Evolutionary conservation across 2,329 filamentous ascomycete species (phyloP), one percentile per base, ranked within the genome.

Genomic region (Raffaelea albimanens): DNA sequence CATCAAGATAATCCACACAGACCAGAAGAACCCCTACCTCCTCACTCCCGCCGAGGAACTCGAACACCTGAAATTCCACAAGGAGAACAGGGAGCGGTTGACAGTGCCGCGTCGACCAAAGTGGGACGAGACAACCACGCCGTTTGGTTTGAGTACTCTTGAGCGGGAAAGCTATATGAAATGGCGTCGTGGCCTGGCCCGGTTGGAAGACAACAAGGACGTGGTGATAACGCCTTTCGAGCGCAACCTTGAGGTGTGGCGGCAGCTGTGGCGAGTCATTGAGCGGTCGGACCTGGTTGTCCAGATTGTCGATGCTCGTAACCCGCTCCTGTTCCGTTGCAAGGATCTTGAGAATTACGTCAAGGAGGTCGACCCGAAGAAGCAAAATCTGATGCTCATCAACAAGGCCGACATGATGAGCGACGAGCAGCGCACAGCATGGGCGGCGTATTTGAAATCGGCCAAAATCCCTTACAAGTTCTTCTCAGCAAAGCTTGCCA

Each of bases 361-460:
- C 58, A 94, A 95, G 67, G 88, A 94, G 57, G 85, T 97, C 22
- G 85, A 95, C 58, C 67, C 81, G 23, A 83, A 80, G 62, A 97
- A 98, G 72, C 78, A 89, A 62, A 98, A 97, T 63, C 61, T 98
- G 60, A 65, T 98, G 48, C 72, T 98, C 47, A 91, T 98, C 61
- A 98, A 98, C 74, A 98, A 98, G 73, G 90, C 93, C 41, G 93
- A 98, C 67, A 96, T 98, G 93, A 90, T 98, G 87, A 95, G 90
- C 2, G 65, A 81, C 43, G 80, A 80, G 58, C 94, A 98, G 68
- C 75, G 93, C 55, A 76, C 76, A 54, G 72, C 75, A 1, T 98
- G 93, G 93, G 90, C 90, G 3, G 78, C 85, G 56, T 88, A 95
- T 61, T 87, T 98, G 56, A 83, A 83, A 56, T 72, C 81, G 56